Evolutionary conservation across 495 filamentous ascomycete species (phyloP).

Genomic region (Penicillium lividum): DNA sequence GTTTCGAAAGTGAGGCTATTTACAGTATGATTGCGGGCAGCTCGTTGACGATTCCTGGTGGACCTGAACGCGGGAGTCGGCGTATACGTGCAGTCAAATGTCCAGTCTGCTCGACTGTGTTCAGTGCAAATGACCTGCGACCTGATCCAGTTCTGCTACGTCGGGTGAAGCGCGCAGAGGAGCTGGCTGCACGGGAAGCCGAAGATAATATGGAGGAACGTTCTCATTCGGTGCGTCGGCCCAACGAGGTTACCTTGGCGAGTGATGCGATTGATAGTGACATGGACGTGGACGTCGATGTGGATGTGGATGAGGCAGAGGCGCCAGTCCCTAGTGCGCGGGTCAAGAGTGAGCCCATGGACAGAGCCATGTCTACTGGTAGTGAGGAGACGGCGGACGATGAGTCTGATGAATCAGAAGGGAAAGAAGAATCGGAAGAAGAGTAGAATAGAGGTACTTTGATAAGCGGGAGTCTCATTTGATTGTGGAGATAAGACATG

Average conservation of each 20-base stretch:
- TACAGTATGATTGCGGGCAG: constrained; percentile 57
- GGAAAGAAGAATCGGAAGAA: neutral
- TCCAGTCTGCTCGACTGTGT: constrained; percentile 46
- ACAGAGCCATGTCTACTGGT: constrained; percentile 1
- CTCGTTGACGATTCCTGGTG: constrained; percentile 22
- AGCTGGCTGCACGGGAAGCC: constrained; percentile 32
- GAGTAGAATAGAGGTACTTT: neutral
- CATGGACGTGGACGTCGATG: constrained; percentile 28
- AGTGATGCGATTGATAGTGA: constrained; percentile 25
- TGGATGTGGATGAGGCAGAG: constrained; percentile 6
- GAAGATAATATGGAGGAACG: constrained; percentile 36
- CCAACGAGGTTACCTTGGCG: constrained; percentile 18
- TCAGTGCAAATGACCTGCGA: constrained; percentile 45
- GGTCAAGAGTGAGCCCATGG: constrained; percentile 1
- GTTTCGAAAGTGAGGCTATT: constrained; percentile 76
- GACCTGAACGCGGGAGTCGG: constrained; percentile 18
- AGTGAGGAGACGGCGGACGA: constrained; percentile 1
- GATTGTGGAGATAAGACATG: neutral
- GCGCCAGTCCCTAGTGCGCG: constrained; percentile 1
- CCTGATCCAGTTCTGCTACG: constrained; percentile 44
- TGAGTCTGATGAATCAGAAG: neutral
- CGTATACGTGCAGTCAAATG: constrained; percentile 42
- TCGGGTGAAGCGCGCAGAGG: constrained; percentile 41
- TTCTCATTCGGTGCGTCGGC: constrained; percentile 4
- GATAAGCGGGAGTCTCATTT: neutral